Conservation (phyloP, 148 eudicot species). For the Silene conica region DNA sequence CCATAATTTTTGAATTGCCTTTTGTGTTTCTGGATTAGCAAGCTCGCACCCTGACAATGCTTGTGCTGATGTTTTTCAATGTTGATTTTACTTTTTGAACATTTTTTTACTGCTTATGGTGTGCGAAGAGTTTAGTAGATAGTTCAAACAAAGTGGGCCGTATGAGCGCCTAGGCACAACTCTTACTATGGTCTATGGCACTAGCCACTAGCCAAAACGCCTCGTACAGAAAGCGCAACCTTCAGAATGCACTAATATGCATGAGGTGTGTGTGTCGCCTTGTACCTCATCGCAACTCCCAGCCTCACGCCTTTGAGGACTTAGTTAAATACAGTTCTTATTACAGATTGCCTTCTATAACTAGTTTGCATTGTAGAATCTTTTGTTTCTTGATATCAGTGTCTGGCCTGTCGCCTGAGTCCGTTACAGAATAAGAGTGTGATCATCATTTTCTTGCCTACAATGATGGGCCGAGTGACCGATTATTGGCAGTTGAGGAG, state of each 20-base stretch:
- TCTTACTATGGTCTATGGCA: no score
- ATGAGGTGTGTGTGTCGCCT: no score
- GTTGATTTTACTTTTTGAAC: neutral
- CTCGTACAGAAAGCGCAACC: no score
- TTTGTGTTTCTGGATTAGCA: neutral
- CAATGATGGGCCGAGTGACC: no score
- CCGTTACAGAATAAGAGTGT: neutral
- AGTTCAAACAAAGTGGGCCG: no score
- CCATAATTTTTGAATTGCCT: slow-evolving; percentile 7
- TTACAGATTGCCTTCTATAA: neutral
- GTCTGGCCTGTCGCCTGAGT: neutral
- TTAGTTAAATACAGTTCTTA: neutral
- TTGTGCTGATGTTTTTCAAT: neutral
- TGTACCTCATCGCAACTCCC: no score
- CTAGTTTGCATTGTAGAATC: neutral
- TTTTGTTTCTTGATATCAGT: neutral
- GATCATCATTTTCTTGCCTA: neutral
- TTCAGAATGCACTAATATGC: no score
- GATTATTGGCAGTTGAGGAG: no score
- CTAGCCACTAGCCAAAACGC: no score
- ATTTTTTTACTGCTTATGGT: neutral
- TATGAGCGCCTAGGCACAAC: no score
- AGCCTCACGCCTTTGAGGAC: no score
- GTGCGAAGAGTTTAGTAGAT: neutral
- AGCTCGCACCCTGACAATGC: neutral